Base-by-base conservation (phyloP, 768 basidiomycete genomes). In the Lactifluus hygrophoroides region DNA sequence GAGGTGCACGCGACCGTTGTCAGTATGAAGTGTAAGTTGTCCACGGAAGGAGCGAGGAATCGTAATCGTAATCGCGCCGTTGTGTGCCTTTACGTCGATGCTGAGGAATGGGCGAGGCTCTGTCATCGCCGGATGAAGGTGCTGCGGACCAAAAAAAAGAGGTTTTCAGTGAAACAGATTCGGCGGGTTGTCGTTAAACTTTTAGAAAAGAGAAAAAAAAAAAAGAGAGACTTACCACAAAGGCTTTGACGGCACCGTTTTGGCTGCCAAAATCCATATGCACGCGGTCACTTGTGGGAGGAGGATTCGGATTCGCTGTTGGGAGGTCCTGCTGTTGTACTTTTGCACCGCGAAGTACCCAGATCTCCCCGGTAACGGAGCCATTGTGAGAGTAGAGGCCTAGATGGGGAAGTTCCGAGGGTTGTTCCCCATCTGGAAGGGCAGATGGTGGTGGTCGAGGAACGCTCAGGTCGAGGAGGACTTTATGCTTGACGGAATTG, bases 31-130 rank as follows among this genome's bases (percentile, higher is more conserved):
- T 8, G 28, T 61, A 3, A 63, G 46, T 21, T 63, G 60, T 37
- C 62, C 62, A 19, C 44, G 59, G 46, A 63, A 63, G 11, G 59
- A 63, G 21, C 62, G 62, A 32, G 62, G 62, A 2, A 63, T 54
- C 16, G 45, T 38, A 48, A 61, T 38, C 7, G 19, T 1, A 13
- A 56, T 42, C 16, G 45, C 14, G 17, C 59, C 59, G 21, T 63
- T 51, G 19, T 37, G 50, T 35, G 49, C 14, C 28, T 5, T 47
- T 8, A 25, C 58, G 23, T 54, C 61, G 43, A 62, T 30, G 37
- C 25, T 54, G 48, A 62, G 37, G 19, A 62, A 60, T 19, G 61
- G 61, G 16, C 58, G 52, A 40, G 58, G 61, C 42, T 60, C 49
- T 28, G 28, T 44, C 35, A 23, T 51, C 16, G 23, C 23, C 28